Base-by-base conservation (phyloP, 176 grass and related monocot species). In the Coix lacrymajobi region DNA sequence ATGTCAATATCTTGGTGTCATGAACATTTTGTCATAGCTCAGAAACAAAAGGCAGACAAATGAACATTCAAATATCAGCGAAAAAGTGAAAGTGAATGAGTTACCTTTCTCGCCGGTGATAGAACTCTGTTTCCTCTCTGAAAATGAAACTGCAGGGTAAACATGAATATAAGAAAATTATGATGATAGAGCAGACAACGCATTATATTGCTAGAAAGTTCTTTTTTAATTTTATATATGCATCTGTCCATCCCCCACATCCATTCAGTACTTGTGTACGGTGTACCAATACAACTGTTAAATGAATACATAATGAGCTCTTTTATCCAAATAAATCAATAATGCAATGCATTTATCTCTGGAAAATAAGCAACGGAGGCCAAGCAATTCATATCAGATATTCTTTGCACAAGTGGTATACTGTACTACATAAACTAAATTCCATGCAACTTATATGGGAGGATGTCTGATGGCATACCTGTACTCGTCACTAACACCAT, bases 401-500 rank as follows among this genome's bases (percentile, higher is more conserved):
- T 32, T 56, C 5, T 46, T 51, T 79, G 72, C 19, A 56, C 25
- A 3, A 77, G 44, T 5, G 19, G n/a, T 51, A 37, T 62, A 32
- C 38, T 78, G 41, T 82, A 37, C 48, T 48, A 11, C 11, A n/a
- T 54, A 64, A 64, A 14, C 12, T 29, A 17, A 39, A 32, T 49
- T 60, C 49, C 62, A 64, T 13, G 19, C 9, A 77, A 86, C 28
- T 57, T 57, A 36, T 7, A 60, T 32, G 40, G 32, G 54, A 84
- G 19, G 2, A 66, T 64, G 63, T 15, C 25, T 22, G 1, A 67
- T 71, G 77, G 0, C 30, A 22, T 90, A 93, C 96, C 92, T 98
- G 78, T 95, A 98, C 71, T 98, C 96, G 69, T 95, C 90, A 81
- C 92, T 95, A 57, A 93, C 96, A 75, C 96, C 96, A 83, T 98